Base-by-base conservation (phyloP, 257 asterid species). In the Solanum dulcamara region DNA sequence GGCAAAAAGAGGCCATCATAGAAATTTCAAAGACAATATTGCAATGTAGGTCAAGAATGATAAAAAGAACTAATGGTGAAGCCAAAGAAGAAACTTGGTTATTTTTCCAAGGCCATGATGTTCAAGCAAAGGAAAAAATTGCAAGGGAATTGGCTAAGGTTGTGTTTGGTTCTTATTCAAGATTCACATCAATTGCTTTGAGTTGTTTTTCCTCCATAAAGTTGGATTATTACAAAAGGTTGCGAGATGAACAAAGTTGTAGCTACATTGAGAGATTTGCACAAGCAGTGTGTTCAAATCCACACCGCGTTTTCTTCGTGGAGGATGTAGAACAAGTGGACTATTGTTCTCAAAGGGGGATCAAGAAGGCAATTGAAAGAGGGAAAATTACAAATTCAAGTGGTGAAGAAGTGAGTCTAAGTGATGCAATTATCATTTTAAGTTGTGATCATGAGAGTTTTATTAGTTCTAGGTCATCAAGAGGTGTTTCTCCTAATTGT, bases 81-180 rank as follows among this genome's bases (percentile, higher is more conserved):
- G 42, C 42, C 11, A 96, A 92, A 86, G 94, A 93, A 84, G 99
- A 93, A 32, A 93, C 98, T 4, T 96, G 99, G 99, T 48, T 96
- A 7, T 81, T 91, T 72, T 94, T 94, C 84, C 92, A 86, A 35
- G 99, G 99, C 22, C 82, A 66, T 1, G 98, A 91, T 60, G 80
- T 85, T 2, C 92, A 85, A n/a, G 93, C 93, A 5, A 96, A 96
- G 80, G 97, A 93, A 80, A 88, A 81, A 17, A 88, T 94, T 4
- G 93, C 94, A 0, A 89, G 88, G 64, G 98, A 96, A 85, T 28
- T 96, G 82, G 98, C 99, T 81, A 94, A 77, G 66, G 74, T 88
- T 74, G 93, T 96, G 84, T 96, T 96, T 81, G 98, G 98, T 22
- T 91, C 96, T 15, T 80, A 89, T 42, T 91, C 96, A 2, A 87